Base-by-base conservation (phyloP, 2,329 filamentous ascomycete species). In the Fusarium gaditjirri region DNA sequence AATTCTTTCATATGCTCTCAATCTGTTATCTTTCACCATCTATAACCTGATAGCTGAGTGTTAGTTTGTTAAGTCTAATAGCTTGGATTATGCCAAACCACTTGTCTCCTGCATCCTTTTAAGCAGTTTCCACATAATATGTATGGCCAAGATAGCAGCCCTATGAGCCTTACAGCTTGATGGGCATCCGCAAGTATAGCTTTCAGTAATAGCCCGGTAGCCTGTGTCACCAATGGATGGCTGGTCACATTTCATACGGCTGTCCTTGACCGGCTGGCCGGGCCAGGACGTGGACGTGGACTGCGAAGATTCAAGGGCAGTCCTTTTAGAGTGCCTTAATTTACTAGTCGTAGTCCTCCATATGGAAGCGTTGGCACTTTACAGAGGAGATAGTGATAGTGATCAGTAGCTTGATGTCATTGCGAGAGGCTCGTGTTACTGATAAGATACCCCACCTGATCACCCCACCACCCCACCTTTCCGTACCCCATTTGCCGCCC, bases 401-500 rank as follows among this genome's bases (percentile, higher is more conserved):
- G 17, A 52, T 38, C 21, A 27, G 21, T 38, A 57, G 19, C 13
- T 21, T 36, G 39, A 39, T 68, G 47, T 53, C 29, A 27, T 41
- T 31, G 6, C 4, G 50, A 49, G 47, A 53, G 41, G 54, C 65
- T 67, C 47, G 38, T 12, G 39, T 13, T n/a, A 49, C 19, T 68
- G 41, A 68, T 62, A 68, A 62, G 49, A 68, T 63, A 62, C 64
- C 50, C 63, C 55, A 68, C 68, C 29, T 29, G 8, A 2, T 11
- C 21, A 23, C 16, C 16, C 49, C 53, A 29, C 36, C 21, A 23
- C 16, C 16, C 49, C 53, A 29, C 36, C 27, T n/a, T n/a, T 25
- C n/a, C n/a, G 19, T 17, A 25, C 60, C 55, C 70, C 70, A 72
- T 70, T 62, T 73, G 10, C 70, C 70, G 70, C 19, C 16, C 41